Percentiles rank a stretch among this genome's conserved stretches.
Conservation (phyloP, 2,329 filamentous ascomycete species). For the Hypoxylon sp. region DNA sequence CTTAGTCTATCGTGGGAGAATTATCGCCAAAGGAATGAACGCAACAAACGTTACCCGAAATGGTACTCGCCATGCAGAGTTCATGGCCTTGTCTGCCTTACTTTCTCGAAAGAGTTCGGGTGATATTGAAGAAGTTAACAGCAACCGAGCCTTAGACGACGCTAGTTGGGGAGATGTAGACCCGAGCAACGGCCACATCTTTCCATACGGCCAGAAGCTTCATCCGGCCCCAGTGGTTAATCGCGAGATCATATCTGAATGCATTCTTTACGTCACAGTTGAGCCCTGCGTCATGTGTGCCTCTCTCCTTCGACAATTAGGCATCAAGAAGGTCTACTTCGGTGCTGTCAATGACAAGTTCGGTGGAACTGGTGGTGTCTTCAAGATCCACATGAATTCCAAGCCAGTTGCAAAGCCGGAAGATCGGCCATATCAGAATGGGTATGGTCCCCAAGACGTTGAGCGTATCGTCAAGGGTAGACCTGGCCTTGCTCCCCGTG, state of each 20-base stretch:
- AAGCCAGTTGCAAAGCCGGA: conserved; percentile 55
- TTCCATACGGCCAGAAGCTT: conserved; percentile 73
- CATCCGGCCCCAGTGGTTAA: conserved; percentile 72
- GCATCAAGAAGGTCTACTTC: conserved; percentile 92
- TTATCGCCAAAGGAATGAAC: conserved; percentile 95
- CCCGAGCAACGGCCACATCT: conserved; percentile 69
- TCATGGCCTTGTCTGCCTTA: conserved; percentile 81
- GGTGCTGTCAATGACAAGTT: conserved; percentile 97
- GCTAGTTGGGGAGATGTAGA: conserved; percentile 67
- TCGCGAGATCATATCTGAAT: conserved; percentile 77
- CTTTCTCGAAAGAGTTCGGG: conserved; percentile 60
- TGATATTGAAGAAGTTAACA: conserved; percentile 47
- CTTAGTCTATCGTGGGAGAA: conserved; percentile 81
- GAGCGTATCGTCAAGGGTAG: conserved; percentile 57
- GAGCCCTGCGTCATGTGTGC: conserved; percentile 99
- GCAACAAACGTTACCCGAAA: conserved; percentile 93
- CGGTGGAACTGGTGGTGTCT: conserved; percentile 93
- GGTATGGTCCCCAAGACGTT: conserved; percentile 52
- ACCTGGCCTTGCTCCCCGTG: conserved; percentile 57
- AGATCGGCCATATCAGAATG: conserved; percentile 53
- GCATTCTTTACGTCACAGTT: conserved; percentile 93
- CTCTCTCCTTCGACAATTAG: conserved; percentile 88
- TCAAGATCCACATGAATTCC: conserved; percentile 82
- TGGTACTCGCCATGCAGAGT: conserved; percentile 95
- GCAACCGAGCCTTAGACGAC: conserved; percentile 55